Evolutionary conservation across 164 flowering plant species (phyloP).

Genomic region (Tinospora cordifolia): DNA sequence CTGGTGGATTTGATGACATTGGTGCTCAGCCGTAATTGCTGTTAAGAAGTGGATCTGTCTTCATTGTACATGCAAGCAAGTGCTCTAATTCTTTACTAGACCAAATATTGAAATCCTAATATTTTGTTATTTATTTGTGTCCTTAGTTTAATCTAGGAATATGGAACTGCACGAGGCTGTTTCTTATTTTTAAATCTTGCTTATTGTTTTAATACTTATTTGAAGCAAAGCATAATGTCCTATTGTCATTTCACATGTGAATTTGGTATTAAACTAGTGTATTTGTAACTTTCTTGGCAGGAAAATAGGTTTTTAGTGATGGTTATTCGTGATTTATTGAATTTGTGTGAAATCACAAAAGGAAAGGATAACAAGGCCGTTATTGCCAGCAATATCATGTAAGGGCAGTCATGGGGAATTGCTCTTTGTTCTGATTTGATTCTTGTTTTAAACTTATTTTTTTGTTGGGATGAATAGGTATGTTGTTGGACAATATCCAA

Average conservation of each 20-base stretch:
- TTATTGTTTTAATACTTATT: not conserved
- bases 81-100: not conserved
- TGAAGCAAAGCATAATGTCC: not conserved
- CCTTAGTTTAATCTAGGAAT: not conserved
- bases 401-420: constrained; percentile 22
- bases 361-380: constrained; percentile 99
- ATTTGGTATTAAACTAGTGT: not conserved
- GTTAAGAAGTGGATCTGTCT: not conserved
- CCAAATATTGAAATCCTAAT: not conserved
- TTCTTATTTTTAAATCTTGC: not conserved
- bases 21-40: not conserved
- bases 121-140: not conserved
- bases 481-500: constrained; percentile 98
- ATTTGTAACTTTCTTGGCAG: constrained; percentile 33
- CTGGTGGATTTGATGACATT: not conserved
- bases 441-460: not conserved
- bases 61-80: not conserved
- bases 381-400: constrained; percentile 98
- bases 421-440: not conserved
- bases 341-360: constrained; percentile 89
- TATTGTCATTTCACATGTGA: not conserved
- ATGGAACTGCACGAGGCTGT: too few relatives aligned
- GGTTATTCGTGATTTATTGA: constrained; percentile 95
- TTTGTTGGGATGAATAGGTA: constrained; percentile 51
- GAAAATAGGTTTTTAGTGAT: constrained; percentile 95